A percentile compares a stretch with the other conserved stretches of the same genome.
These are phyloP conservation scores for Aspergillus nanangensis DNA, from an alignment of 495 filamentous ascomycete species.

Conservation along the genomic window DNA sequence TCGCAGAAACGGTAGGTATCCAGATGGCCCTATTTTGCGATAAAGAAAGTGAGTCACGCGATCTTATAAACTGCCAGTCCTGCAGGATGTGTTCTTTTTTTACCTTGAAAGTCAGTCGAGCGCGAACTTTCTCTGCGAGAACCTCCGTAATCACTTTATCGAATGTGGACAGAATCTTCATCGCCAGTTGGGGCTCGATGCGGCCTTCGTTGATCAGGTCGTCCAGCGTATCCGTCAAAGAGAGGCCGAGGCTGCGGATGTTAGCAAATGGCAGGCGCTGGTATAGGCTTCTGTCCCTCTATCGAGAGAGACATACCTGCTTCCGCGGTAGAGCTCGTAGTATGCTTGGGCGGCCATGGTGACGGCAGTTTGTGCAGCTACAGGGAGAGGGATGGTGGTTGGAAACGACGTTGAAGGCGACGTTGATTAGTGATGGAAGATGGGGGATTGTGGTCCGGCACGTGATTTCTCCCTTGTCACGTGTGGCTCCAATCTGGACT, in stretches of 20 bases:
- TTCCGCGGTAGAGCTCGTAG: slow-evolving; percentile 96
- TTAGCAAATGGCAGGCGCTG: slow-evolving; percentile 1
- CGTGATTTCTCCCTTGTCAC: too few relatives aligned
- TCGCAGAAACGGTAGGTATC: slow-evolving; percentile 99
- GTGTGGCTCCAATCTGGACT: too few relatives aligned
- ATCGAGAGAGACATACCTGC: slow-evolving; percentile 62
- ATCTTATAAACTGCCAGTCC: too few relatives aligned
- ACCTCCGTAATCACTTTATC: slow-evolving; percentile 86
- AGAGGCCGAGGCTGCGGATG: slow-evolving; percentile 70
- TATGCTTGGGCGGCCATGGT: slow-evolving; percentile 47
- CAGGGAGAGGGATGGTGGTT: slow-evolving; percentile 6
- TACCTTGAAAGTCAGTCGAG: slow-evolving; percentile 94
- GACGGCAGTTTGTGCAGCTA: slow-evolving; percentile 4
- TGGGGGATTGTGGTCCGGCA: too few relatives aligned
- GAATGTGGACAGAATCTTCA: slow-evolving; percentile 94
- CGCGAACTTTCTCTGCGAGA: slow-evolving; percentile 84
- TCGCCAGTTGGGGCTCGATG: slow-evolving; percentile 96
- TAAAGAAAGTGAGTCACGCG: too few relatives aligned
- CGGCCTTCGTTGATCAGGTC: slow-evolving; percentile 86
- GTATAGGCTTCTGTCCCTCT: not conserved
- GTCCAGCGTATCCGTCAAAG: slow-evolving; percentile 94
- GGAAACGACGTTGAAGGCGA: slow-evolving; percentile 14
- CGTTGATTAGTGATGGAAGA: too few relatives aligned
- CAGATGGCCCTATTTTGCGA: slow-evolving; percentile 97
- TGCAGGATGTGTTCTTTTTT: too few relatives aligned